Evolutionary conservation across 2,329 filamentous ascomycete species (phyloP), one percentile per base, ranked within the genome.

Genomic region (Colletotrichum tamarilloi): DNA sequence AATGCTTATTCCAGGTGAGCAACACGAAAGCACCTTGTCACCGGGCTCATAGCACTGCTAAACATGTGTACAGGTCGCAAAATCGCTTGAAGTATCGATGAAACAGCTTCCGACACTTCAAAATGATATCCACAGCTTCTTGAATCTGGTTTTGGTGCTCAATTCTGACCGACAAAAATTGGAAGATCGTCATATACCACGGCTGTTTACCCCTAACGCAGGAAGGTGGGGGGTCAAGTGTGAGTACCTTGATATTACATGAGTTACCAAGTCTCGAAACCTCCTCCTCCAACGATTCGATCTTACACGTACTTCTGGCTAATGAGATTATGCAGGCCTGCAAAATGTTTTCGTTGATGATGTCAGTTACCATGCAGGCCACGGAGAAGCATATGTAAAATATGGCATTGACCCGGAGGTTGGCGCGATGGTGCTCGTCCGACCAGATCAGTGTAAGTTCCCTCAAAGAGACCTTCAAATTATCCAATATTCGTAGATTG

Each of bases 371-470:
- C 85, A 90, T 74, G 86, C 89, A 76, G 87, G 87, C 0, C 81
- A 86, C 71, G 87, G 87, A 0, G 76, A 84, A 9, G 84, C 85
- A 0, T 90, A 93, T 76, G 82, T 86, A 67, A 85, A 85, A 1
- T 92, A 91, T 72, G 92, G 91, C 0, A 84, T 94, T 1, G 84
- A 90, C 74, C 78, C 76, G 16, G 82, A 87, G 62, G 80, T 81
- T 22, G 92, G 92, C 0, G 90, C 88, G 72, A 81, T 91, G 9
- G 87, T 92, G 0, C 82, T 92, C 2, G 82, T 92, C 1, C 81
- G 93, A 58, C 93, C 92, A 2, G 93, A 94, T 82, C 91, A 92
- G 77, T 91, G 94, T 81, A 87, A 94, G 52, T 86, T 78, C 1
- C 82, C 79, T 76, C 9, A 8, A 64, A 16, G n/a, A 4, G 11